Base-by-base conservation (phyloP, 106 monocot genomes). In the Dendrobium officinale region DNA sequence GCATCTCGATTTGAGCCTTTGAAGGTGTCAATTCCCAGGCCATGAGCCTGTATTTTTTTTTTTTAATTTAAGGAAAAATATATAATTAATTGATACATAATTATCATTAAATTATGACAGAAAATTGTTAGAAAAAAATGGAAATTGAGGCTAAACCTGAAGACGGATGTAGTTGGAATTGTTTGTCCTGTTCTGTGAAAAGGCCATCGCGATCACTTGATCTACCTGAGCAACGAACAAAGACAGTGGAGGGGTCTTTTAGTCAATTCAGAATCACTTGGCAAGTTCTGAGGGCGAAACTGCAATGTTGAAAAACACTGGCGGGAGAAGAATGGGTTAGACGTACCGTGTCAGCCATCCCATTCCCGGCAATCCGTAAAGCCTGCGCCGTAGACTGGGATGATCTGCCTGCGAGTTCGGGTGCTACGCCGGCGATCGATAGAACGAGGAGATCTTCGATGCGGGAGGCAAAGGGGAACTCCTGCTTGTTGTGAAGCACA, bases 401-500 rank as follows among this genome's bases (percentile, higher is more conserved):
- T 26, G 78, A 22, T 4, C 17, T 15, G 26, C 10, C 48, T 26
- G 76, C 22, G 74, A 17, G 19, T 18, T 19, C 42, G 22, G 26
- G 4, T 10, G 48, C 75, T 45, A 20, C 18, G 42, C 78, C 73
- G 72, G 48, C 93, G 19, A 96, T 77, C 3, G 96, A 93, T 18
- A 93, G 42, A 16, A 96, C 93, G 16, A 93, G 79, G 41, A 96
- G 84, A 55, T 97, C 94, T 22, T 89, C 89, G 29, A 92, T 82
- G 41, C 87, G 83, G 31, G 79, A 59, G 29, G 85, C 92, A 33
- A 89, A 83, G 0, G 96, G 96, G 85, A 94, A 97, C 84, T 97
- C 96, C 75, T 80, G 81, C 86, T 85, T 87, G 90, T 97, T 97
- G 80, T 97, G 94, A 19, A 97, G 90, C 29, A 97, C 96, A 82